These are phyloP conservation scores for Cucumis sativus DNA, from an alignment of 306 rosid genomes.

Conservation along the genomic window Cucumber_9930_V3 NC_026659.2:114001-114500, in stretches of 20 bases:
- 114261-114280: conserved; percentile 73
- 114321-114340: conserved; percentile 33
- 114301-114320: conserved; percentile 47
- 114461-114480: conserved; percentile 92
- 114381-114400: conserved; percentile 25
- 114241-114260: conserved; percentile 45
- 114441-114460: conserved; percentile 91
- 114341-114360: conserved; percentile 21
- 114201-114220: conserved; percentile 63
- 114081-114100: conserved; percentile 36
- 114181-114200: conserved; percentile 49
- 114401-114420: conserved; percentile 47
- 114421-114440: conserved; percentile 87
- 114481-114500: conserved; percentile 51
- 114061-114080: conserved; percentile 43
- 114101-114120: conserved; percentile 86
- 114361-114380: conserved; percentile 51
- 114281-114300: conserved; percentile 77
- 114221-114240: conserved; percentile 31
- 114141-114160: conserved; percentile 87
- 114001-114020: conserved; percentile 58
- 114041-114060: conserved; percentile 42
- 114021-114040: conserved; percentile 34
- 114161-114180: conserved; percentile 46
- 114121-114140: conserved; percentile 81